Evolutionary conservation across 2,329 filamentous ascomycete genomes (phyloP).

Genomic region (Pseudonectria foliicola): DNA sequence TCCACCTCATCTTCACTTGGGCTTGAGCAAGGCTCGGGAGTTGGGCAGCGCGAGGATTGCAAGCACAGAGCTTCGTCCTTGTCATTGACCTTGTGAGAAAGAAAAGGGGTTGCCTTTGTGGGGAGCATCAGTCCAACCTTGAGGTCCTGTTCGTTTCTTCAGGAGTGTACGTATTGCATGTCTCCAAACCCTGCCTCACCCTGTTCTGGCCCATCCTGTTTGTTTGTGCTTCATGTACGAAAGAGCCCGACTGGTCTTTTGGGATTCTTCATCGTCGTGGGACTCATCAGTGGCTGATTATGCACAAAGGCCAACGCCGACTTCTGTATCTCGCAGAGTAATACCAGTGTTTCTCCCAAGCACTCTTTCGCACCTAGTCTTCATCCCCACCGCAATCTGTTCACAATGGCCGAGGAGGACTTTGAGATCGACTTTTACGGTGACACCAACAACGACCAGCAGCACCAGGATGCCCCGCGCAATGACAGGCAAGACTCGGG

Average conservation of each 20-base stretch:
- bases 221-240: slow-evolving; percentile 19
- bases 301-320: slow-evolving; percentile 17
- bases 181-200: slow-evolving; percentile 27
- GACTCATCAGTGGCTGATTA: slow-evolving; percentile 20
- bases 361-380: slow-evolving; percentile 4
- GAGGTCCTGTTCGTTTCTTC: slow-evolving; percentile 16
- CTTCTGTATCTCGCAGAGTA: slow-evolving; percentile 22
- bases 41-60: slow-evolving; percentile 23
- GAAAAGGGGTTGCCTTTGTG: slow-evolving; percentile 13
- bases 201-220: slow-evolving; percentile 20
- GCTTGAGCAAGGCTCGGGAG: slow-evolving; percentile 1
- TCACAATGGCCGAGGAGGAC: slow-evolving; percentile 60
- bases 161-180: slow-evolving; percentile 52
- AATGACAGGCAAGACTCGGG: slow-evolving; percentile 29
- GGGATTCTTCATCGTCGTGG: slow-evolving; percentile 10
- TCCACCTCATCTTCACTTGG: no score
- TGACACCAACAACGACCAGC: slow-evolving; percentile 44
- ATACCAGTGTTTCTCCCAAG: slow-evolving; percentile 17
- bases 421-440: slow-evolving; percentile 69
- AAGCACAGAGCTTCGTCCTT: slow-evolving; percentile 62
- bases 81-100: slow-evolving; percentile 26
- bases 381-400: slow-evolving; percentile 12
- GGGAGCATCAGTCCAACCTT: slow-evolving; percentile 12
- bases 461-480: slow-evolving; percentile 24
- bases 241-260: slow-evolving; percentile 8